Evolutionary conservation across 306 rosid species (phyloP).

Genomic region (Cucumis cinereus): DNA sequence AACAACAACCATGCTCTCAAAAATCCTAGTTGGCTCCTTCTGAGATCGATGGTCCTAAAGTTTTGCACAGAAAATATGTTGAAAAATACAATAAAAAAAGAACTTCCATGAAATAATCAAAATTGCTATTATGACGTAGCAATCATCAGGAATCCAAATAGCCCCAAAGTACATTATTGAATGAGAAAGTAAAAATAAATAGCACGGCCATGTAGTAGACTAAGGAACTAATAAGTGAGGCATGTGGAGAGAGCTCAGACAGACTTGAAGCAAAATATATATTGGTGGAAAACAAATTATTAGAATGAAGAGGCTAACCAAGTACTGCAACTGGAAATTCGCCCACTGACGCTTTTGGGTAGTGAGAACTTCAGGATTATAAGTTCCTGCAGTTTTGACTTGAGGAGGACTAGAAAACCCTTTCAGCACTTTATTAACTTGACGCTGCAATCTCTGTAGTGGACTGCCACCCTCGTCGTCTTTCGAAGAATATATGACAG

Average conservation of each 20-base stretch:
- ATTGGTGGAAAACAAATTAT: not conserved
- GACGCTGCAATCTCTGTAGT: conserved; percentile 61
- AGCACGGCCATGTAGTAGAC: not conserved
- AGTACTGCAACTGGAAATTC: conserved; percentile 60
- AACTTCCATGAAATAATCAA: not conserved
- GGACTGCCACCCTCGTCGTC: conserved; percentile 55
- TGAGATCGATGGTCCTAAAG: conserved; percentile 80
- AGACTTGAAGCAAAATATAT: not conserved
- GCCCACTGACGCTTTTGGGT: conserved; percentile 95
- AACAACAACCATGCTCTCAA: conserved; percentile 86
- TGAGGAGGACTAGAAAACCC: conserved; percentile 66
- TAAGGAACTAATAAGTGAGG: not conserved
- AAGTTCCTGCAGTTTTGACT: conserved; percentile 32
- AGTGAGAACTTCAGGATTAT: conserved; percentile 84
- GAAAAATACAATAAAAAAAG: conserved; percentile 7
- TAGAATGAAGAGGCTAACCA: conserved; percentile 25
- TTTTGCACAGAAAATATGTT: conserved; percentile 17
- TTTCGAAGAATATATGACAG: conserved; percentile 59
- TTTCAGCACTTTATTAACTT: conserved; percentile 51
- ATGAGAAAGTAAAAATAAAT: not conserved
- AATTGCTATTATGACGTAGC: not conserved
- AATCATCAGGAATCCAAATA: not conserved
- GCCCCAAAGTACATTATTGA: conserved; percentile 1
- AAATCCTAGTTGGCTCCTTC: conserved; percentile 78
- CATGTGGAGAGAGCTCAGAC: not conserved